These are phyloP conservation scores for Cladosporium cucumerinum DNA, from an alignment of 2,329 filamentous ascomycete genomes.

Conservation along the genomic window DNA sequence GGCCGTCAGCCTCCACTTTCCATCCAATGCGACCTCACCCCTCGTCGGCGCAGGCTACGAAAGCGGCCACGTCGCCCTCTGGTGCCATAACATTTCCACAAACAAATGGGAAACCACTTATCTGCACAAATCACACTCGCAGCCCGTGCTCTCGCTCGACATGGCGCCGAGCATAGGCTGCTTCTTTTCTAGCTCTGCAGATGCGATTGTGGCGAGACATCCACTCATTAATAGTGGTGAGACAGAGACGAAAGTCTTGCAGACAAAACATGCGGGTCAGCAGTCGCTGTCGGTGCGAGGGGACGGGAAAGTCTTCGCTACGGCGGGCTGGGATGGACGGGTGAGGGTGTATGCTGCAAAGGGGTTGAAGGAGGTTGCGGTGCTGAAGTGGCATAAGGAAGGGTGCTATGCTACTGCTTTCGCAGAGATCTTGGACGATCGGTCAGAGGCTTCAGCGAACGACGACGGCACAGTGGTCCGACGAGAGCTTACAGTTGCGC, in stretches of 20 bases:
- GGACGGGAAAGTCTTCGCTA: conserved; percentile 80
- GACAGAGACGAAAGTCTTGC: conserved; percentile 37
- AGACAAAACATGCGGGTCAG: conserved; percentile 88
- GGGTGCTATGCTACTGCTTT: conserved; percentile 83
- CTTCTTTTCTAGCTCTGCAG: conserved; percentile 79
- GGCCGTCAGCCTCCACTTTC: conserved; percentile 59
- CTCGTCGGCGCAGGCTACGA: conserved; percentile 78
- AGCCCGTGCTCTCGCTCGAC: conserved; percentile 71
- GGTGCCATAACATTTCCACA: conserved; percentile 41
- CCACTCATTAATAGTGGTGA: conserved; percentile 45
- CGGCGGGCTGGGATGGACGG: conserved; percentile 86
- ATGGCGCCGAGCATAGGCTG: conserved; percentile 43
- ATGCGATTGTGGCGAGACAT: conserved; percentile 75
- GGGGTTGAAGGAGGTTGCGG: conserved; percentile 80
- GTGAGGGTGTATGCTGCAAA: conserved; percentile 74
- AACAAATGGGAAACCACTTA: conserved; percentile 59
- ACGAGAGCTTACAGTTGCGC: conserved; percentile 29
- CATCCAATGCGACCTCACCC: conserved; percentile 41
- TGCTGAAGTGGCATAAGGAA: conserved; percentile 89
- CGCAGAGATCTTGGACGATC: conserved; percentile 41
- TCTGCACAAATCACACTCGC: conserved; percentile 64
- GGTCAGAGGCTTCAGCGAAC: not conserved
- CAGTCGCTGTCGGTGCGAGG: conserved; percentile 74
- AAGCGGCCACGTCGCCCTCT: conserved; percentile 67
- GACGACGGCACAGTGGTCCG: not conserved